A percentile compares a stretch with the other conserved stretches of the same genome.
Evolutionary conservation across 164 flowering plant genomes (phyloP).

Genomic region (Magnolia changhungtana): DNA sequence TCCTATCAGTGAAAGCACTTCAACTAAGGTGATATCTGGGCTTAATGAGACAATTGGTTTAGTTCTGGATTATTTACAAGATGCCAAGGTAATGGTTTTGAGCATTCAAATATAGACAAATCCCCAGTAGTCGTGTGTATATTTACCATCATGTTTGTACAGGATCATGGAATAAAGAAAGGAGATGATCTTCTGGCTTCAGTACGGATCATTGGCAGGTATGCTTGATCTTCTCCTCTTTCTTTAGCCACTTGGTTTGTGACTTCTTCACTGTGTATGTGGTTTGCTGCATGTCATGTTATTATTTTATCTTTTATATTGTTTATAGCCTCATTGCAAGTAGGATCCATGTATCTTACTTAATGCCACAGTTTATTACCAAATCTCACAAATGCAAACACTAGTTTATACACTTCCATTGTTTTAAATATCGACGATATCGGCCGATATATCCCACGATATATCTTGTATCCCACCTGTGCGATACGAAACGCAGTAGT

Average conservation of each 20-base stretch:
- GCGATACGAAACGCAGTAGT: too few species aligned
- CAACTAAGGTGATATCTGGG: constrained; percentile 55
- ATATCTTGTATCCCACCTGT: too few species aligned
- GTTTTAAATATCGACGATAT: too few species aligned
- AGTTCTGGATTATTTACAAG: constrained; percentile 78
- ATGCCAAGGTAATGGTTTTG: constrained; percentile 69
- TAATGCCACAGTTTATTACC: too few species aligned
- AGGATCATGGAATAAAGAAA: constrained; percentile 79
- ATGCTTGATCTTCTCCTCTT: constrained; percentile 3
- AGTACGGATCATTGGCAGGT: constrained; percentile 90
- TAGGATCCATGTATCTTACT: too few species aligned
- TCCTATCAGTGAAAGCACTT: constrained; percentile 48
- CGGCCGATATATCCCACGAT: too few species aligned
- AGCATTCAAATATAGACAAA: neutral
- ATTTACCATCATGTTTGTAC: constrained; percentile 11
- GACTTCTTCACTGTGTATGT: neutral
- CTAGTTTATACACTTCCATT: too few species aligned
- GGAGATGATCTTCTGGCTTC: constrained; percentile 96
- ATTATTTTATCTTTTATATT: too few species aligned
- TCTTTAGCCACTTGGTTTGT: neutral
- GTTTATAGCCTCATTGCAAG: too few species aligned
- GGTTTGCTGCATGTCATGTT: neutral
- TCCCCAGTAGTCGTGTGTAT: neutral
- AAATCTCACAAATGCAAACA: too few species aligned
- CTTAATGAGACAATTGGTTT: constrained; percentile 78